A percentile compares a stretch with the other conserved stretches of the same genome.
Conservation (phyloP, 306 rosid species). For the Cicer chorassanicum region DNA sequence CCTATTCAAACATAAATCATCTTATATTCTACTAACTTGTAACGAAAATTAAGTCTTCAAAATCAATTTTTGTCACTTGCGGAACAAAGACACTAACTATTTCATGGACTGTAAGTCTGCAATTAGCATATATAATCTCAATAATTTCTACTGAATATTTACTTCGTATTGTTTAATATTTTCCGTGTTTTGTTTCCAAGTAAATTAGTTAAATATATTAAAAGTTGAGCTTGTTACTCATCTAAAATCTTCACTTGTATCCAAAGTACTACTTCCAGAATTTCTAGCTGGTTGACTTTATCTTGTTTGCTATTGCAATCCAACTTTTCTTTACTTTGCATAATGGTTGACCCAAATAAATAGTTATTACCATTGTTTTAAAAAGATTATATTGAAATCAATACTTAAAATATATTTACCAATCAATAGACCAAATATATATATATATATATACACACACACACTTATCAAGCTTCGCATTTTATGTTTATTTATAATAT, state of each 20-base stretch:
- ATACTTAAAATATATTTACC: background rate
- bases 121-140: too few species aligned
- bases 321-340: slow-evolving; percentile 2
- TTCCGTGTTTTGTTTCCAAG: too few species aligned
- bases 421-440: background rate
- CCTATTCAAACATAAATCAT: too few species aligned
- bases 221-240: background rate
- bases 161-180: too few species aligned
- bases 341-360: background rate
- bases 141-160: too few species aligned
- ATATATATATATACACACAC: too few species aligned
- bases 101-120: too few species aligned
- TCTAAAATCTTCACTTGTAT: background rate
- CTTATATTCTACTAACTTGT: too few species aligned
- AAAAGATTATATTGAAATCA: background rate
- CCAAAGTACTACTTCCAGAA: background rate
- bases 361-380: background rate
- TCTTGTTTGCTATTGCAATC: slow-evolving; percentile 1
- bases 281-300: slow-evolving; percentile 19
- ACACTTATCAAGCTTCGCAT: background rate
- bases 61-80: too few species aligned
- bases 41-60: too few species aligned
- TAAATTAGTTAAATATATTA: too few species aligned
- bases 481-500: background rate
- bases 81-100: too few species aligned